A percentile compares a stretch with the other conserved stretches of the same genome.
Evolutionary conservation across 805 yeast species (phyloP).

Genomic region (Sugiyamaella smithiae): DNA sequence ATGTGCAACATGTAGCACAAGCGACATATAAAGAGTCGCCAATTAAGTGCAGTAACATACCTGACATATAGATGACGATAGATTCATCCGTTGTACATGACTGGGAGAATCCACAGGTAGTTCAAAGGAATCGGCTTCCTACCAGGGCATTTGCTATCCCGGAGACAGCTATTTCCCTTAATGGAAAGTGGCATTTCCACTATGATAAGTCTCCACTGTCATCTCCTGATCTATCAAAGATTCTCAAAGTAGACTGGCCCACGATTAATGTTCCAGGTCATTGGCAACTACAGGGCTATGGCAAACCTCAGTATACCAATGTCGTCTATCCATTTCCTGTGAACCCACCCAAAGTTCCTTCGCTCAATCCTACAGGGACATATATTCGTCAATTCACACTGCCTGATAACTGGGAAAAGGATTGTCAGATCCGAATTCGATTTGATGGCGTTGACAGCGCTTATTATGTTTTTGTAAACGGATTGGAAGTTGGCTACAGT

Average conservation of each 20-base stretch:
- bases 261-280: constrained; percentile 35
- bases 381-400: constrained; percentile 30
- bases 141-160: constrained; percentile 21
- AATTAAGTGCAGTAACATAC: neutral
- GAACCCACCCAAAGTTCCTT: constrained; percentile 35
- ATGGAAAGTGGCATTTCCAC: constrained; percentile 29
- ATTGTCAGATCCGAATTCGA: constrained; percentile 27
- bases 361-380: constrained; percentile 35
- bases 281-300: constrained; percentile 38
- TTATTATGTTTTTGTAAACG: constrained; percentile 35
- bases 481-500: constrained; percentile 32
- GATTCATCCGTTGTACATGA: neutral
- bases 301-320: constrained; percentile 37
- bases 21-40: too few species aligned
- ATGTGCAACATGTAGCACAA: too few species aligned
- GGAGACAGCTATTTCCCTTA: constrained; percentile 14
- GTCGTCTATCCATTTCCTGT: constrained; percentile 33
- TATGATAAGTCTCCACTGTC: constrained; percentile 13
- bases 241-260: constrained; percentile 19
- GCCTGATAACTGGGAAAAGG: constrained; percentile 21
- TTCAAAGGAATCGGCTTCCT: constrained; percentile 18
- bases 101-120: constrained; percentile 17
- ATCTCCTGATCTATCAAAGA: constrained; percentile 9
- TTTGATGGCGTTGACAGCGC: constrained; percentile 40
- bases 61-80: neutral